Base-by-base conservation (phyloP, 106 monocot species). In the Alisma plantagoaquatica region DNA sequence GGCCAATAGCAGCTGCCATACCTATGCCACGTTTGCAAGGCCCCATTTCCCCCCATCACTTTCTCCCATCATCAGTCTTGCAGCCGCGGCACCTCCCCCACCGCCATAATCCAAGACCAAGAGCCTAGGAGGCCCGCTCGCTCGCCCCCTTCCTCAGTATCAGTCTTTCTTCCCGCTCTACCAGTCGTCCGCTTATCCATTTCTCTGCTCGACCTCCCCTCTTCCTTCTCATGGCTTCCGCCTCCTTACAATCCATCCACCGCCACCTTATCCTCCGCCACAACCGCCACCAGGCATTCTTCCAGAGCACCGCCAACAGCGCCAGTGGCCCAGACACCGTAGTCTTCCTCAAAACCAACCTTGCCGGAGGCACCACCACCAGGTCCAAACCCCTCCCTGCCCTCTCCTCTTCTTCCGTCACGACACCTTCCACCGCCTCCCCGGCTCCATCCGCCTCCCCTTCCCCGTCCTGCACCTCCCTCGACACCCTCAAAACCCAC, bases 401-500 rank as follows among this genome's bases (percentile, higher is more conserved):
- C 11, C n/a, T 24, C 28, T 14, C 21, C 45, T 22, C 57, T 16
- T 47, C 41, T 43, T 54, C 59, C 49, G 42, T 29, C 33, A 68
- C 71, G 29, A n/a, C 66, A 29, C 66, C 66, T 41, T 23, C 53
- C 18, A 29, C 48, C 14, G 29, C 51, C 23, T 38, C 75, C 22
- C 38, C 66, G 2, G n/a, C 29, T 9, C 7, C 51, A 4, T 20
- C 52, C 30, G 26, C 71, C 21, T 8, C 74, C 23, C 43, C 73
- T 25, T 4, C 59, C 22, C 35, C 75, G 10, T 27, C 70, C 11
- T 45, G 33, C 32, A 44, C 61, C 31, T 58, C 87, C 27, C 59
- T 89, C 11, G 78, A 84, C 54, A 64, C 68, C 55, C 81, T 96
- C 15, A 48, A 70, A 43, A 11, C 11, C 35, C 88, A 73, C 73